Conservation (phyloP, 1,139 yeast species). For the Sugiyamaella neomexicana region DNA sequence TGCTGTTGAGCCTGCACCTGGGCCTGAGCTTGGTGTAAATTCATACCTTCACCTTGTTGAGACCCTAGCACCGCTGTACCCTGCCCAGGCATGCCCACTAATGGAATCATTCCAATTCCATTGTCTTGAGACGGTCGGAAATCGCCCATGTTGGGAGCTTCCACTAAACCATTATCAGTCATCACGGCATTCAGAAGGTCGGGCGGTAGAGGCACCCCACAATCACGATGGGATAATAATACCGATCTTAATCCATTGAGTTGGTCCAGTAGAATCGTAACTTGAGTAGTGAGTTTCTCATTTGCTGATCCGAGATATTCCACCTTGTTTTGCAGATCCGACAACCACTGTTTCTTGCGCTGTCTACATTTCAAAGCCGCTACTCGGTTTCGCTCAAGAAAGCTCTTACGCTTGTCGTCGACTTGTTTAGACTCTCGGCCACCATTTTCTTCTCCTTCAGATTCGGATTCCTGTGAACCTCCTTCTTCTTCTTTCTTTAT, state of each 20-base stretch:
- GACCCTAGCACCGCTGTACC: background rate
- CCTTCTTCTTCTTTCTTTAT: conserved; percentile 6
- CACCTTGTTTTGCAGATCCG: conserved; percentile 77
- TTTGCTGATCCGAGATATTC: conserved; percentile 71
- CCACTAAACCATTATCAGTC: background rate
- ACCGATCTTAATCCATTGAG: conserved; percentile 49
- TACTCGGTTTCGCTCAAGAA: conserved; percentile 85
- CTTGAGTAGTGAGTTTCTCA: conserved; percentile 61
- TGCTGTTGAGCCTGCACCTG: conserved; percentile 11
- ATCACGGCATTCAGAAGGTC: conserved; percentile 2
- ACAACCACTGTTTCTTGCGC: conserved; percentile 85
- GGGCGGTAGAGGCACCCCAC: conserved; percentile 16
- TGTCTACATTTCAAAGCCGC: conserved; percentile 97
- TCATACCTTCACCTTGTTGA: background rate
- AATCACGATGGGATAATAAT: conserved; percentile 19
- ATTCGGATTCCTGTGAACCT: conserved; percentile 7
- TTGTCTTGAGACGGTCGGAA: background rate
- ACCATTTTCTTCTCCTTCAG: conserved; percentile 1
- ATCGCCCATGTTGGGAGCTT: background rate
- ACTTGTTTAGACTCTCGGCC: conserved; percentile 40
- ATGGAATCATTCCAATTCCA: conserved; percentile 5
- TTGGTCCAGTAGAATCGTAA: conserved; percentile 58
- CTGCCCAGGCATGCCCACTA: background rate
- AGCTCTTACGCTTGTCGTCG: conserved; percentile 75
- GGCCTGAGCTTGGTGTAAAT: conserved; percentile 7